Base-by-base conservation (phyloP, 768 basidiomycete genomes). In the Collybia sordida region DNA sequence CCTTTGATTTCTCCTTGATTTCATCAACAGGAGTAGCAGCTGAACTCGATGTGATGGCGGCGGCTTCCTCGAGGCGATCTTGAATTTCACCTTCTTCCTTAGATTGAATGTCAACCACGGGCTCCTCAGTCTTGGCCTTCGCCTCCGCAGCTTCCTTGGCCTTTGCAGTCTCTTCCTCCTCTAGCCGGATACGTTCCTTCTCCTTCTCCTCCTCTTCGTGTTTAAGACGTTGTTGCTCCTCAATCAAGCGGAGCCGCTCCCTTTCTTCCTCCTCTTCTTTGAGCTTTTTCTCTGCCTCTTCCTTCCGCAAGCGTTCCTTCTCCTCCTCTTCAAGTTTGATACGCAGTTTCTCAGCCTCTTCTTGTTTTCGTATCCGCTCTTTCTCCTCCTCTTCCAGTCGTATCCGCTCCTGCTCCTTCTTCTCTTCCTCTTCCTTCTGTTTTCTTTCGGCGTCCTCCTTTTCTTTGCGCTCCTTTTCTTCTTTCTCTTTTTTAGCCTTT, bases 191-290 rank as follows among this genome's bases (percentile, higher is more conserved):
- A 42, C 67, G 67, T 54, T 53, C 52, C 35, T 62, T 64, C 55
- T 64, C 66, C 34, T 64, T 65, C 50, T 66, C 66, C 51, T 73
- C 67, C 53, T 64, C 60, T 50, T 64, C 73, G 31, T 67, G 60
- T 47, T 60, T 67, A 37, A 31, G 31, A 31, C 72, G 59, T 27
- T 64, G 66, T 70, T 68, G 70, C 42, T 72, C 73, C 35, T 71
- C 72, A 53, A 77, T 72, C 58, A 73, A 69, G 59, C 65, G 70
- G 60, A 72, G 69, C 45, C 70, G 67, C 64, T 73, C 74, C 57
- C 69, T 67, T 59, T 81, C 81, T 22, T 79, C 77, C 49, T 81
- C 77, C 56, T 75, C 74, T 14, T 71, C 78, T 64, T 78, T 75
- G 35, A 81, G 73, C 54, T 67, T 40, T 36, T 55, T 54, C 25